phyloP scores from a whole-genome alignment of 306 rosid species.

The Quercus aquifolioides region DNA sequence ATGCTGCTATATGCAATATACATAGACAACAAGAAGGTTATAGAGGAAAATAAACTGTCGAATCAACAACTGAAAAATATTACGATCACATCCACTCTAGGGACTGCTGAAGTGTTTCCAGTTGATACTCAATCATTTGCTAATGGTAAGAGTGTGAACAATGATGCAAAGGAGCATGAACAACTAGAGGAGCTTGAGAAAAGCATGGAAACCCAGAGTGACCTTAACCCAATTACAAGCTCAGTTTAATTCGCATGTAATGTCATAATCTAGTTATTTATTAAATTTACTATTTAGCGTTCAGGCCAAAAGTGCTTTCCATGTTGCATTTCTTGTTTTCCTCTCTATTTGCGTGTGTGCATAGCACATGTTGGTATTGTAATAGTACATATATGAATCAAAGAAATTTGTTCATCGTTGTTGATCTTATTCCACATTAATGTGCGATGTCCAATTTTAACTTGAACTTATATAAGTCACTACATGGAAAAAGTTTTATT shows the following conservation, averaged over 20 bases:
- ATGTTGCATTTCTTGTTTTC: neutral
- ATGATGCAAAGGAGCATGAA: neutral
- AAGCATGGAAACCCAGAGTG: too few species aligned
- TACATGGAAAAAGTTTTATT: too few species aligned
- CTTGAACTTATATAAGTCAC: too few species aligned
- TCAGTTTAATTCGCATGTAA: too few species aligned
- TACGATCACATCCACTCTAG: neutral
- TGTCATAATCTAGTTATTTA: too few species aligned
- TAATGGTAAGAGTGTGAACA: neutral
- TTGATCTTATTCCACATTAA: neutral
- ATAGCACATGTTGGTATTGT: neutral
- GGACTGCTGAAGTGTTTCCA: slow-evolving; percentile 26
- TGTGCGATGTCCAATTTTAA: neutral
- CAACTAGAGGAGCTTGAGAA: neutral
- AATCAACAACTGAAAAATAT: too few species aligned
- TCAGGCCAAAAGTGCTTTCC: neutral
- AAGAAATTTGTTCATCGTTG: neutral
- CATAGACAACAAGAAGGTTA: too few species aligned
- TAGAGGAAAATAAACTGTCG: too few species aligned
- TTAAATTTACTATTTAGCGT: neutral
- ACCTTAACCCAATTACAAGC: too few species aligned
- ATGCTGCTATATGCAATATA: too few species aligned
- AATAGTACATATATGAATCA: neutral
- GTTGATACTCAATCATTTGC: neutral
- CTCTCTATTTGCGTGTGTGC: neutral